Conservation (phyloP, 352 stramenopile genomes). For the Phytophthora megakarya region DNA sequence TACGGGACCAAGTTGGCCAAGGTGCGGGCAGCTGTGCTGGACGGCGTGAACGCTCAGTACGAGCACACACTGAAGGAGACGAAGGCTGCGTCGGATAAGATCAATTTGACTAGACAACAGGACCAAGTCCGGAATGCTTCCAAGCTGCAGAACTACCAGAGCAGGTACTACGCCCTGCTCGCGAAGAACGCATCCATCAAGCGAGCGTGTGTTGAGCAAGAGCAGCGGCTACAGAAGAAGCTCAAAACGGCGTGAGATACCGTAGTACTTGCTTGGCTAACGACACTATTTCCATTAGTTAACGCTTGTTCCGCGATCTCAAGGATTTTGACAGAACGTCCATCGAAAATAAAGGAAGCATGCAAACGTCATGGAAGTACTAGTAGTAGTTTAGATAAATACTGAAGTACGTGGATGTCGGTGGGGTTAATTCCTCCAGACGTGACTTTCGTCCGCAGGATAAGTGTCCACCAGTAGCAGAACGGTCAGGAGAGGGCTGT, state of each 20-base stretch:
- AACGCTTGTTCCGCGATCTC: too few species aligned
- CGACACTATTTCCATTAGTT: conserved; percentile 12
- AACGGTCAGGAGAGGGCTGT: conserved; percentile 8
- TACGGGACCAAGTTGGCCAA: conserved; percentile 78
- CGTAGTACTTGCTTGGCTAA: conserved; percentile 1
- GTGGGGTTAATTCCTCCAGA: conserved; percentile 49
- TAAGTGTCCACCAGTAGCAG: conserved; percentile 63
- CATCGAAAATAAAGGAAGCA: too few species aligned
- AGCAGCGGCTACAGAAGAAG: conserved; percentile 42
- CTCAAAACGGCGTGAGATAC: conserved; percentile 37
- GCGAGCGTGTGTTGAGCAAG: conserved; percentile 29
- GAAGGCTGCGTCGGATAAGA: conserved; percentile 45
- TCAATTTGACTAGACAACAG: conserved; percentile 72
- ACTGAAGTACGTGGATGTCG: too few species aligned
- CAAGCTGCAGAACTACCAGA: conserved; percentile 64
- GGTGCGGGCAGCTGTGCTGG: conserved; percentile 58
- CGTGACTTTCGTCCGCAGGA: conserved; percentile 39
- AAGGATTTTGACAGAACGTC: too few species aligned
- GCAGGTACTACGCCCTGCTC: conserved; percentile 65
- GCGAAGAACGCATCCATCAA: conserved; percentile 70
- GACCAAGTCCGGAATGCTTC: conserved; percentile 66
- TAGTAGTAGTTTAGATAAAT: too few species aligned
- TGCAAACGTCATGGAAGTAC: too few species aligned
- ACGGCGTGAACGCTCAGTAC: conserved; percentile 68
- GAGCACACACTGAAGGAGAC: conserved; percentile 44